phyloP scores from a whole-genome alignment of 371 early-diverging fungal species.

The Phascolomyces articulosus region DNA sequence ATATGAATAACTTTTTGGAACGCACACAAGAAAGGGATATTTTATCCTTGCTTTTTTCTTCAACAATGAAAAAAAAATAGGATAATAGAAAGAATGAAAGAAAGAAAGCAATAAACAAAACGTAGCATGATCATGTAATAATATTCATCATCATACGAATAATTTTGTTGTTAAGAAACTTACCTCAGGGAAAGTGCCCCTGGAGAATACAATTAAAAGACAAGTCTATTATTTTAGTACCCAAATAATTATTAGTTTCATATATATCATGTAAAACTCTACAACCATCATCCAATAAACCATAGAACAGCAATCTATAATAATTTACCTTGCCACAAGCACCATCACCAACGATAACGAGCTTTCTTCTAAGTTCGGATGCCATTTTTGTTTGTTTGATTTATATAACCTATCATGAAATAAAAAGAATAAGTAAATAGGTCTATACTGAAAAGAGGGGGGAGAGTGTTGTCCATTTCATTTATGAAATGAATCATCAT shows the following conservation, averaged over 20 bases:
- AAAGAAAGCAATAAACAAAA: background rate
- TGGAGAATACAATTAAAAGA: conserved; percentile 88
- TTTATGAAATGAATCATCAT: too few relatives aligned
- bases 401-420: background rate
- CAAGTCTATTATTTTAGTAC: conserved; percentile 62
- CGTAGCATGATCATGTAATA: conserved; percentile 8
- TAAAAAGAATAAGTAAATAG: background rate
- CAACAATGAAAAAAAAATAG: background rate
- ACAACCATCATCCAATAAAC: too few relatives aligned
- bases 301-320: background rate
- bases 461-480: too few relatives aligned
- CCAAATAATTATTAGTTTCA: background rate
- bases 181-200: conserved; percentile 89
- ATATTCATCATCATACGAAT: too few relatives aligned
- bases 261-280: too few relatives aligned
- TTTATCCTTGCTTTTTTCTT: too few relatives aligned
- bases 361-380: conserved; percentile 88
- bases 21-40: background rate
- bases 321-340: conserved; percentile 80
- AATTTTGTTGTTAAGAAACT: background rate
- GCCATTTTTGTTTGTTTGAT: conserved; percentile 12
- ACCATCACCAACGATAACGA: conserved; percentile 96
- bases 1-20: too few relatives aligned
- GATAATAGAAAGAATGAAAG: background rate
- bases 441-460: background rate